Percentiles rank a stretch among this genome's conserved stretches.
Conservation (phyloP, 371 early-diverging fungal species). For the Synchytrium microbalum region DNA sequence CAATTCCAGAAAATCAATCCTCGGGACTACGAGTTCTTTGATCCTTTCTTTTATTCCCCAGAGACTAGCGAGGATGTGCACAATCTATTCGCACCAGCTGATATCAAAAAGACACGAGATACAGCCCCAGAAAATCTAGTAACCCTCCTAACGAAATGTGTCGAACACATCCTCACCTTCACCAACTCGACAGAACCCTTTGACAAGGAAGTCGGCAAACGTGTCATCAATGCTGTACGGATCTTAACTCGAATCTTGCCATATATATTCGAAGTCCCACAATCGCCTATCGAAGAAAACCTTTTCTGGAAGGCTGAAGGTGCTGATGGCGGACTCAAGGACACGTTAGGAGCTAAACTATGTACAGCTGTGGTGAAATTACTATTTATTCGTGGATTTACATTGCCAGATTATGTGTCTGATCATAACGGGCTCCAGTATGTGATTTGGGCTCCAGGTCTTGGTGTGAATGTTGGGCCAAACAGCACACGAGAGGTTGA, state of each 20-base stretch:
- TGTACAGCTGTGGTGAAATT: conserved; percentile 42
- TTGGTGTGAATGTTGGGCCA: conserved; percentile 51
- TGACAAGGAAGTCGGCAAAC: conserved; percentile 40
- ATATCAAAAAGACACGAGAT: conserved; percentile 69
- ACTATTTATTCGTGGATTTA: conserved; percentile 72
- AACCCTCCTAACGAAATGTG: conserved; percentile 36
- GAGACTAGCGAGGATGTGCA: conserved; percentile 79
- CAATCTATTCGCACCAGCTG: conserved; percentile 72
- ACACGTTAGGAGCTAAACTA: conserved; percentile 41
- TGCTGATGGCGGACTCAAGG: conserved; percentile 8
- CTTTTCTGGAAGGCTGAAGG: conserved; percentile 9
- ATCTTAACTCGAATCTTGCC: conserved; percentile 75
- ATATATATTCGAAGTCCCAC: conserved; percentile 62
- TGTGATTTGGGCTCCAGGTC: conserved; percentile 69
- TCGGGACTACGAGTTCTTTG: too few species aligned
- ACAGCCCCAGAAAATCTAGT: conserved; percentile 63
- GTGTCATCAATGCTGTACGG: conserved; percentile 69
- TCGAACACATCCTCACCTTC: conserved; percentile 10
- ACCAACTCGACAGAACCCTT: conserved; percentile 40
- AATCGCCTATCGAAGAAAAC: conserved; percentile 4
- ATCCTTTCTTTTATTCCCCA: too few species aligned
- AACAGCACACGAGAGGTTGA: conserved; percentile 41
- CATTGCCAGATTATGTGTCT: conserved; percentile 47
- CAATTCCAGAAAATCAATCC: too few species aligned
- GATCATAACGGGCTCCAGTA: conserved; percentile 43